These are phyloP conservation scores for Gloeopeniophorella convolvens DNA, from an alignment of 768 basidiomycete genomes.

Conservation along the genomic window DNA sequence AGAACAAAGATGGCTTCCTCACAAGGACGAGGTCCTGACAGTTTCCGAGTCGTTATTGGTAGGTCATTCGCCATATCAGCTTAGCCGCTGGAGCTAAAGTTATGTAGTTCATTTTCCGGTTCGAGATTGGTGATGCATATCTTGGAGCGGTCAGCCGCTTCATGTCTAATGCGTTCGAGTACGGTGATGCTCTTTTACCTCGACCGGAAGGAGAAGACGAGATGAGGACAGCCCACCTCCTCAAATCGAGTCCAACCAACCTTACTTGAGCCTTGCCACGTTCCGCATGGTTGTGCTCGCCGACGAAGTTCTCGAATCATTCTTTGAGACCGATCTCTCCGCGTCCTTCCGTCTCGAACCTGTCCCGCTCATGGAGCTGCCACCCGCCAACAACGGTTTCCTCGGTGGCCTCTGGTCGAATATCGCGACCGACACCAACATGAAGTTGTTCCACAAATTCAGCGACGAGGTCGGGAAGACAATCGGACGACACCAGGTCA, in stretches of 20 bases:
- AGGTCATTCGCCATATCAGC: constrained; percentile 24
- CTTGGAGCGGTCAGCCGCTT: constrained; percentile 94
- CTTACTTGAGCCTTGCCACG: constrained; percentile 90
- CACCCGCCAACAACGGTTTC: constrained; percentile 51
- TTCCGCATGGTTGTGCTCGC: constrained; percentile 99
- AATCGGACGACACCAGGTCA: constrained; percentile 86
- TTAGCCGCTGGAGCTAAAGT: not conserved
- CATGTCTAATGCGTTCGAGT: constrained; percentile 98
- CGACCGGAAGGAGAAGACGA: constrained; percentile 34
- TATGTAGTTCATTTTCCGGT: constrained; percentile 91
- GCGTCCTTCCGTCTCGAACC: constrained; percentile 79
- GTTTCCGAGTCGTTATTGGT: constrained; percentile 92
- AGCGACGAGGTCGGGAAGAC: constrained; percentile 94
- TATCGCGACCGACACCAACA: constrained; percentile 87
- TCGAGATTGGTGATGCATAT: constrained; percentile 93
- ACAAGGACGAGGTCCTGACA: constrained; percentile 97
- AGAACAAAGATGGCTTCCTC: constrained; percentile 91
- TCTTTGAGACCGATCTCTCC: constrained; percentile 91
- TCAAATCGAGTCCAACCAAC: constrained; percentile 67
- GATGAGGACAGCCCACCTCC: constrained; percentile 36
- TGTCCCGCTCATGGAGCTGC: constrained; percentile 60
- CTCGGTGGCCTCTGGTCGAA: constrained; percentile 84
- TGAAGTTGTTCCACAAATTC: constrained; percentile 87
- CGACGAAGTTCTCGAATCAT: constrained; percentile 92
- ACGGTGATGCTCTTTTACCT: constrained; percentile 87